Evolutionary conservation across 139 green algal genomes (phyloP).

Genomic region (Chlamydomonas sp.): DNA sequence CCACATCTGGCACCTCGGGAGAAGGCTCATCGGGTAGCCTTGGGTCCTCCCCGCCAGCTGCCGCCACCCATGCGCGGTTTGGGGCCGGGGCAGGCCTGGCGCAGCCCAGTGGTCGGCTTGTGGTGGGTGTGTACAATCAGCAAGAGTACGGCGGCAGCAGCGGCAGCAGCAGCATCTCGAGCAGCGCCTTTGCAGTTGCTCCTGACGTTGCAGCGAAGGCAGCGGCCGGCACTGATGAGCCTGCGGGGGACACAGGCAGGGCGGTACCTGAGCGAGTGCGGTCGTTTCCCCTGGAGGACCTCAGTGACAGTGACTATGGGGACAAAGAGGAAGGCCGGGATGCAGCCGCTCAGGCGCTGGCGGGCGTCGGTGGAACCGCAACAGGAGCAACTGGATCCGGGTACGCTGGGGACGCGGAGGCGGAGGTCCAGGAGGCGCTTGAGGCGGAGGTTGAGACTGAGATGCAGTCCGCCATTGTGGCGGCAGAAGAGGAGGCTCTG

Average conservation of each 20-base stretch:
- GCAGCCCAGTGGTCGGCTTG: background rate
- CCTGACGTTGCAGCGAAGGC: background rate
- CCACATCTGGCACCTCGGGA: background rate
- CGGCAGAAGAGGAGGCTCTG: too few species aligned
- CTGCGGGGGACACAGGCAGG: background rate
- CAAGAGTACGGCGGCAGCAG: background rate
- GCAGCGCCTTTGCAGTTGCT: background rate
- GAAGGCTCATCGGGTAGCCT: background rate
- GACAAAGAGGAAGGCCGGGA: background rate
- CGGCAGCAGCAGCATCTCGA: background rate
- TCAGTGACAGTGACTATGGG: background rate
- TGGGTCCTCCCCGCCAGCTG: background rate
- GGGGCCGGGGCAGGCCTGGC: background rate
- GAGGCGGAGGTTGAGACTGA: too few species aligned
- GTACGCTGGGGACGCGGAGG: too few species aligned
- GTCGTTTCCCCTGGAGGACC: conserved; percentile 7
- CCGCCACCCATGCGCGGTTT: background rate
- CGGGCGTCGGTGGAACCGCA: too few species aligned
- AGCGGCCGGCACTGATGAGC: background rate
- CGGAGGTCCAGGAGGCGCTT: too few species aligned
- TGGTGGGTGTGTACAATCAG: background rate
- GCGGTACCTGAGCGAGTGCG: background rate
- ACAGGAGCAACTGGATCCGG: too few species aligned
- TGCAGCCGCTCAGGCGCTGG: background rate
- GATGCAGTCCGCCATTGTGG: too few species aligned